These are phyloP conservation scores for Trichoderma sp. DNA, from an alignment of 2,329 filamentous ascomycete genomes.

Conservation along the genomic window DNA sequence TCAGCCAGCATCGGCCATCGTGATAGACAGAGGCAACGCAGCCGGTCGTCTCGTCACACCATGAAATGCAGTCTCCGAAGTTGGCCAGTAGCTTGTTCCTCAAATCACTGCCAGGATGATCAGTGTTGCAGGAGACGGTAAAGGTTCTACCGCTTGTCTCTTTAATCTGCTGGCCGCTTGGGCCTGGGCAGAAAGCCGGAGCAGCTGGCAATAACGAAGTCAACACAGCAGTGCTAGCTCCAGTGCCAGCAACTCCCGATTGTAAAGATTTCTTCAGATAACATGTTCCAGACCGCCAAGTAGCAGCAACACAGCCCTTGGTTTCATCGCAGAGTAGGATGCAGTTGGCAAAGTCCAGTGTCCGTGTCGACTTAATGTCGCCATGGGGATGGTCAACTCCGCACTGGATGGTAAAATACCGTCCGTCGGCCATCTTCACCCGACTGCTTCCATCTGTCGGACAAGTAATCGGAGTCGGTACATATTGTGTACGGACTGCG, in stretches of 20 bases:
- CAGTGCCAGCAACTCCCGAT: neutral
- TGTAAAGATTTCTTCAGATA: neutral
- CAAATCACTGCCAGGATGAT: neutral
- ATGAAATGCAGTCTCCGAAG: neutral
- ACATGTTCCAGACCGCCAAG: neutral
- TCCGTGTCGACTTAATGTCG: neutral
- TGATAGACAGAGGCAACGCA: neutral
- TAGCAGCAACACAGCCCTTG: neutral
- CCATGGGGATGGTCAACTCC: neutral
- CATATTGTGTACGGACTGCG: neutral
- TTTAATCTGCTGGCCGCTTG: neutral
- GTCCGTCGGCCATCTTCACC: neutral
- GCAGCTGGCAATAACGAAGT: neutral
- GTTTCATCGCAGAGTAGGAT: constrained; percentile 1
- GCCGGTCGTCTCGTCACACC: neutral
- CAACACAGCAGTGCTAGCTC: neutral
- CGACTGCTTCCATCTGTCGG: neutral
- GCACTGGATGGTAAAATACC: neutral
- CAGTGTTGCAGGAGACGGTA: neutral
- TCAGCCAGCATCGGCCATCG: neutral
- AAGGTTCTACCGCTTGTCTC: neutral
- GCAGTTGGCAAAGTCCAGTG: neutral
- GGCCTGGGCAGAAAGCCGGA: neutral
- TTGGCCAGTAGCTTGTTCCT: neutral
- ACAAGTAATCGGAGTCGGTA: neutral